A percentile compares a stretch with the other conserved stretches of the same genome.
These are phyloP conservation scores for Sphagnum tenellum DNA, from an alignment of 225 moss, liverwort and hornwort species.

Conservation along the genomic window DNA sequence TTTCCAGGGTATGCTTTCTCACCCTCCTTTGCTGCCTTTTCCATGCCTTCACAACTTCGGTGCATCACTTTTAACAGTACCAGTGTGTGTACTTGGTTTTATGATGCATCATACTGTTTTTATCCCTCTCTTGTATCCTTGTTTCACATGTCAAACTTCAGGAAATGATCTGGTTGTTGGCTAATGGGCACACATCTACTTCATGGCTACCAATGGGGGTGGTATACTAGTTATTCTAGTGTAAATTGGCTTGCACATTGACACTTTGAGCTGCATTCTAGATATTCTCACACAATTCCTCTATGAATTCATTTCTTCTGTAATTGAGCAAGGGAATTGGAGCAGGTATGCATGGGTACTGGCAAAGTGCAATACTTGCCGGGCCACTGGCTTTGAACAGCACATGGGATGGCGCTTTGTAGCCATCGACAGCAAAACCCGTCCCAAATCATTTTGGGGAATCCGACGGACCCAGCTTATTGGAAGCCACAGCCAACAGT, in stretches of 20 bases:
- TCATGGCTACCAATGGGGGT: too few species aligned
- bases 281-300: not conserved
- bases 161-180: not conserved
- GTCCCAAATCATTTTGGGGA: constrained; percentile 91
- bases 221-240: too few species aligned
- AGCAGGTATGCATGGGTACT: constrained; percentile 87
- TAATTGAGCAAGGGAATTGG: constrained; percentile 6
- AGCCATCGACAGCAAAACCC: constrained; percentile 62
- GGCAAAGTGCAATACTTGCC: constrained; percentile 67
- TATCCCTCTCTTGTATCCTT: not conserved
- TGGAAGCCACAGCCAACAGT: constrained; percentile 5
- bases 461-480: constrained; percentile 80
- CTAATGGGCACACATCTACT: not conserved
- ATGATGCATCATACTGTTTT: too few species aligned
- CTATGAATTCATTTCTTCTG: not conserved
- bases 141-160: not conserved
- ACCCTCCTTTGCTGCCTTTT: not conserved
- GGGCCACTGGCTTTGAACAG: constrained; percentile 33
- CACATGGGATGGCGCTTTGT: constrained; percentile 97
- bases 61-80: too few species aligned
- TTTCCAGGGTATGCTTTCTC: constrained; percentile 65
- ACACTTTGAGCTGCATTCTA: not conserved
- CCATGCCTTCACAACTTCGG: not conserved
- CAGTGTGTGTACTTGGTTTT: too few species aligned
- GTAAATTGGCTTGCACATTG: not conserved